Percentiles rank a stretch among this genome's conserved stretches.
Evolutionary conservation across 1,284 basidiomycete genomes (phyloP).

Genomic region (Prillingera fragicola): DNA sequence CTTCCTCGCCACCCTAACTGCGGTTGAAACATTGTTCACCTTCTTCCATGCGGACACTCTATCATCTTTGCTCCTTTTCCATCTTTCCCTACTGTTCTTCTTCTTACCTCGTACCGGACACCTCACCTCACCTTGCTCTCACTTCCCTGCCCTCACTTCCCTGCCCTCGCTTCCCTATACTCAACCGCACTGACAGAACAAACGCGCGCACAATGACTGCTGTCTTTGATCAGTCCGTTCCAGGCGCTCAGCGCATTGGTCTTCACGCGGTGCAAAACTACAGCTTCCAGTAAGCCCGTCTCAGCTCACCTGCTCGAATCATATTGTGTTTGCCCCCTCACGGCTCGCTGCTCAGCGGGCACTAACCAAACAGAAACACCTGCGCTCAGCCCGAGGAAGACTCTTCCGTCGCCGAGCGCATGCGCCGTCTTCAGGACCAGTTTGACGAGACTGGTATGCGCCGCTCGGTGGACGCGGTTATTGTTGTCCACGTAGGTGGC

Average conservation of each 20-base stretch:
- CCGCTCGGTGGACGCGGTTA: constrained; percentile 88
- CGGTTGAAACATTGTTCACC: not conserved
- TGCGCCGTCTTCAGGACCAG: constrained; percentile 86
- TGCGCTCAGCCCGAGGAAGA: constrained; percentile 88
- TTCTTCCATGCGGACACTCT: not conserved
- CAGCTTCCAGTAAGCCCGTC: constrained; percentile 12
- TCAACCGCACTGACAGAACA: not conserved
- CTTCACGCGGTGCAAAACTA: constrained; percentile 15
- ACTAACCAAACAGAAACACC: constrained; percentile 12
- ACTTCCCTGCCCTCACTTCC: not conserved
- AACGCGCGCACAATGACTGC: not conserved
- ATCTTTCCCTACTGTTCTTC: not conserved
- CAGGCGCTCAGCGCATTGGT: constrained; percentile 3
- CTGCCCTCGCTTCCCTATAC: not conserved
- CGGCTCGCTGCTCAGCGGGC: not conserved
- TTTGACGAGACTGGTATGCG: constrained; percentile 96
- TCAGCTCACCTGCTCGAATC: not conserved
- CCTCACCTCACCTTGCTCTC: not conserved
- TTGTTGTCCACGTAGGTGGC: constrained; percentile 71
- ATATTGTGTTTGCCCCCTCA: not conserved
- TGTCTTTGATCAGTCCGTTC: too few species aligned
- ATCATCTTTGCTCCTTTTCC: not conserved
- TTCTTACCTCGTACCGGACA: not conserved
- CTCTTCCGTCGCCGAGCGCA: constrained; percentile 80
- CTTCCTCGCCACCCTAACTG: not conserved